A percentile compares a stretch with the other conserved stretches of the same genome.
Conservation (phyloP, 371 early-diverging fungal genomes). For the Smittium mucronatum region DNA sequence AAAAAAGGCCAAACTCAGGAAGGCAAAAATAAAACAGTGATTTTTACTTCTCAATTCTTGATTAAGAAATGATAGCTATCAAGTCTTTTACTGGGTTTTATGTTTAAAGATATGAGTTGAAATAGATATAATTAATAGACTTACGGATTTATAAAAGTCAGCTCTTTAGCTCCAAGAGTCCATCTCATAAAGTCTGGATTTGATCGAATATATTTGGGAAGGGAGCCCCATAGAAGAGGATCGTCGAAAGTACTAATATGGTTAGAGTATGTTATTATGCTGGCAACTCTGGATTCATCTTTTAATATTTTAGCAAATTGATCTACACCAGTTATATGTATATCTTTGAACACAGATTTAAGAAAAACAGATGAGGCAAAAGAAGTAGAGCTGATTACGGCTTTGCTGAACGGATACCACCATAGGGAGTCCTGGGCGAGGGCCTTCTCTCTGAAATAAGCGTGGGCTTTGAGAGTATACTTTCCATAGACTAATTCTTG, state of each 20-base stretch:
- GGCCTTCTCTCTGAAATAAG: conserved; percentile 5
- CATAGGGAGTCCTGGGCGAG: conserved; percentile 11
- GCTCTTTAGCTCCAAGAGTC: conserved; percentile 75
- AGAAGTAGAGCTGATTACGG: conserved; percentile 35
- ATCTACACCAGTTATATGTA: conserved; percentile 42
- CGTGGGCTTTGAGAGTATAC: conserved; percentile 5
- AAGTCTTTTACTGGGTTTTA: too few species aligned
- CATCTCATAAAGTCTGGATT: conserved; percentile 47
- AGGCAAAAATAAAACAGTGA: too few species aligned
- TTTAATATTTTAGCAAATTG: conserved; percentile 40
- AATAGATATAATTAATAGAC: too few species aligned
- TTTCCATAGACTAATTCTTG: background rate
- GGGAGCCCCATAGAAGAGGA: conserved; percentile 65
- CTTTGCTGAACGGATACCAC: conserved; percentile 38
- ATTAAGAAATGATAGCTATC: too few species aligned
- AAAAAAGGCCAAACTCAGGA: too few species aligned
- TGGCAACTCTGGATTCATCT: conserved; percentile 41
- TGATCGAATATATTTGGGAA: conserved; percentile 41
- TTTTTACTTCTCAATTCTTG: too few species aligned
- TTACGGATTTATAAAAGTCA: conserved; percentile 60
- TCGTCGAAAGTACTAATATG: conserved; percentile 53
- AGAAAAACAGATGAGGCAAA: conserved; percentile 40
- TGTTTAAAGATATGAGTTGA: too few species aligned
- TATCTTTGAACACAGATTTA: conserved; percentile 36
- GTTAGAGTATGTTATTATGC: conserved; percentile 48